phyloP scores from a whole-genome alignment of 768 basidiomycete species.

The Tephrocybe rancida region DNA sequence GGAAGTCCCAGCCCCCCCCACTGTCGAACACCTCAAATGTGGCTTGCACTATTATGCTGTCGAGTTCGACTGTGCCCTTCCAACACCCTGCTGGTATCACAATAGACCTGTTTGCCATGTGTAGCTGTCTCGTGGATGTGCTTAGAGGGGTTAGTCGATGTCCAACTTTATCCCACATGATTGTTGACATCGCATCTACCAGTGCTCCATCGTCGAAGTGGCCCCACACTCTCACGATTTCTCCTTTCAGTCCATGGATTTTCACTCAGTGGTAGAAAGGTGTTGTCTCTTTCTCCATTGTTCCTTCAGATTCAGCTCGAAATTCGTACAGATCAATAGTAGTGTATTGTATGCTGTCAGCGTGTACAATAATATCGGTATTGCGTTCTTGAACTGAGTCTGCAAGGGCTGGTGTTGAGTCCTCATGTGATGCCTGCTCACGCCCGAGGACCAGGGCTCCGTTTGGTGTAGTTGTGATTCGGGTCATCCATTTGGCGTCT shows the following conservation, averaged over 20 bases:
- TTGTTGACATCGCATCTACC: conserved; percentile 18
- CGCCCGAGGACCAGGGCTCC: not conserved
- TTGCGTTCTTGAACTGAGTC: not conserved
- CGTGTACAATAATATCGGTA: not conserved
- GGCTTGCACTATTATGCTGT: conserved; percentile 1
- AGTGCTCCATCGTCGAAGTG: conserved; percentile 27
- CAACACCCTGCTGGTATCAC: conserved; percentile 10
- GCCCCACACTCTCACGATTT: not conserved
- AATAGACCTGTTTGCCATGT: conserved; percentile 27
- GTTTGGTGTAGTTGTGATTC: not conserved
- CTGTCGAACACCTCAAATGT: conserved; percentile 28
- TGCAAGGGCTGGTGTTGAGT: not conserved
- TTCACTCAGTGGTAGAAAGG: conserved; percentile 6
- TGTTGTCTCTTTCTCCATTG: not conserved
- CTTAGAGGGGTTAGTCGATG: not conserved
- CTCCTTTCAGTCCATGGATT: not conserved
- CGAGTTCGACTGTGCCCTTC: conserved; percentile 5
- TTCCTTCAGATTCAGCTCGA: not conserved
- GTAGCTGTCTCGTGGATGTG: conserved; percentile 8
- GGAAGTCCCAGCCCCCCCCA: conserved; percentile 25
- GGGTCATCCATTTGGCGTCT: conserved; percentile 17
- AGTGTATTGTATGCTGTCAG: conserved; percentile 1
- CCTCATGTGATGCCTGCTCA: not conserved
- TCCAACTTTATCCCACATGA: not conserved
- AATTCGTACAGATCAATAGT: not conserved